Conservation (phyloP, 176 grass and related monocot genomes). For the Cenchrus fungigraminus region DNA sequence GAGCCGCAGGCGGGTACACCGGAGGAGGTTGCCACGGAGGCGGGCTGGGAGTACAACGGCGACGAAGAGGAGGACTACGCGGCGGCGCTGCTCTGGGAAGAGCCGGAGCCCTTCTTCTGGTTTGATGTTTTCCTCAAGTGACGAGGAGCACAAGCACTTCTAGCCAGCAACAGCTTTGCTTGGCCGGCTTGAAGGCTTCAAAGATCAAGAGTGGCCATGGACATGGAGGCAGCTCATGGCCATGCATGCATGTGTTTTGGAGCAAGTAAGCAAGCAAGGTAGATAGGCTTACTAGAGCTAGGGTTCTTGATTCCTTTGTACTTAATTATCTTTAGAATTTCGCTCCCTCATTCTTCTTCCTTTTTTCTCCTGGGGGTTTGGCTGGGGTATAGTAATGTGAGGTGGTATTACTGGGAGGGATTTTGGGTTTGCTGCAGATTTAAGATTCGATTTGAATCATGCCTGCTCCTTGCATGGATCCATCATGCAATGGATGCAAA, state of each 20-base stretch:
- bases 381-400: conserved; percentile 17
- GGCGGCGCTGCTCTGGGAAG: conserved; percentile 73
- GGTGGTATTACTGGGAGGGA: conserved; percentile 31
- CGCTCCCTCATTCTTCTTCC: background rate
- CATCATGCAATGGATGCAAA: conserved; percentile 31
- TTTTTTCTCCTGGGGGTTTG: background rate
- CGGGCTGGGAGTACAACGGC: conserved; percentile 28
- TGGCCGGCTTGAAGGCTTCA: background rate
- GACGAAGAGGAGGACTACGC: conserved; percentile 67
- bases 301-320: conserved; percentile 41
- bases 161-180: background rate
- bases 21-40: conserved; percentile 23
- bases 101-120: conserved; percentile 60
- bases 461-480: conserved; percentile 16
- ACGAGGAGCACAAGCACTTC: background rate
- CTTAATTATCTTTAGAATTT: conserved; percentile 3
- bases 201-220: background rate
- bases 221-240: background rate
- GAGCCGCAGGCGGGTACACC: background rate
- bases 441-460: conserved; percentile 38
- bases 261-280: conserved; percentile 33
- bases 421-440: conserved; percentile 21
- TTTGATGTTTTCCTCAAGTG: conserved; percentile 71
- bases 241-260: conserved; percentile 19
- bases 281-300: conserved; percentile 40